Base-by-base conservation (phyloP, 495 filamentous ascomycete genomes). In the Lasiosphaeris hirsuta region DNA sequence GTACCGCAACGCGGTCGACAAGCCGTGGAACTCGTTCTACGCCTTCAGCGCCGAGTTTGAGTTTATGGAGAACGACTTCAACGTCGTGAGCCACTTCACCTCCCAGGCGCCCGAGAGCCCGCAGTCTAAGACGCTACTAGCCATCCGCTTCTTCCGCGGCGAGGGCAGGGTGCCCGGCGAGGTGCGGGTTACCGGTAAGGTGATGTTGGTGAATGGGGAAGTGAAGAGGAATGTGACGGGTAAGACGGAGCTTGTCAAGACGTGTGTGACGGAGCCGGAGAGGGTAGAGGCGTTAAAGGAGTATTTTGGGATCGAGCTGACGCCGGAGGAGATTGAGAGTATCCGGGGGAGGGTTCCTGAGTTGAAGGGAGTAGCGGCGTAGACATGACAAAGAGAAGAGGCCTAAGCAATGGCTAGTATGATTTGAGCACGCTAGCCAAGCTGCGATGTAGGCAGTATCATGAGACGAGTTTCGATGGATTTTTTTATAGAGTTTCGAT, bases 211-310 rank as follows among this genome's bases (percentile, higher is more conserved):
- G 7, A 75, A 79, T 37, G 73, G 72, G 17, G 68, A 75, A 38
- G 67, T 87, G 4, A 89, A 86, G 70, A 71, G 75, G 69, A 84
- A 83, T 62, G 64, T 85, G 49, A 75, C 78, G 10, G 84, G 84
- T 4, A 77, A 69, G 69, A 84, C 82, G 23, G 73, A 76, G 54
- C 60, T 85, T 18, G 66, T 84, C 8, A 64, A 71, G 62, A 63
- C 61, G 17, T 83, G 79, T 62, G 57, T 70, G 62, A 81, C 63
- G 0, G 79, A 87, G 54, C 70, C 63, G 51, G 79, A 84, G 62
- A 76, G 82, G 56, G 52, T 80, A 3, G 57, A 69, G 48, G 81
- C 75, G 30, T 61, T 87, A 58, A 72, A 65, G 36, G 76, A 81
- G 64, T 77, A 78, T 57, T 87, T 87, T 66, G 78, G 71, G 13